phyloP scores from a whole-genome alignment of 1,284 basidiomycete species.

The Xerocomus nothofagi region DNA sequence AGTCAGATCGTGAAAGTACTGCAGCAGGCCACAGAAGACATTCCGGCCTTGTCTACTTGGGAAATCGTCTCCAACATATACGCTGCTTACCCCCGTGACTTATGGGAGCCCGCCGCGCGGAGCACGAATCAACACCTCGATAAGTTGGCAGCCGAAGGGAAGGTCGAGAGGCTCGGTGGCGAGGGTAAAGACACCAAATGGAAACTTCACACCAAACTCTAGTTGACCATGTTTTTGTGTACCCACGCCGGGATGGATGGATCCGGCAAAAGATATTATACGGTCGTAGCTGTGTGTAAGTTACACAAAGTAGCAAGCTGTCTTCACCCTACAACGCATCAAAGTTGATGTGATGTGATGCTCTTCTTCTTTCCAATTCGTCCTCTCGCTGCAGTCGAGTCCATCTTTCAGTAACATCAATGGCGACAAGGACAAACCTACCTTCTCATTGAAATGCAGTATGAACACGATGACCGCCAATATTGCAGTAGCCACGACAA shows the following conservation, averaged over 20 bases:
- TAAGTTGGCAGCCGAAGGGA: conserved; percentile 71
- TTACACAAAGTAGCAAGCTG: conserved; percentile 3
- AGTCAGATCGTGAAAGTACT: conserved; percentile 72
- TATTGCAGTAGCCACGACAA: conserved; percentile 72
- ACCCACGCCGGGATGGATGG: background rate
- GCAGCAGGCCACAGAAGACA: conserved; percentile 31
- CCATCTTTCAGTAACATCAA: conserved; percentile 7
- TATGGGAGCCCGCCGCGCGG: conserved; percentile 75
- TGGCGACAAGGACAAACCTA: conserved; percentile 32
- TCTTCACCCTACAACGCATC: conserved; percentile 69
- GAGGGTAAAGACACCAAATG: conserved; percentile 44
- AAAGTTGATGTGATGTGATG: conserved; percentile 95
- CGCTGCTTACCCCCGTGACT: conserved; percentile 63
- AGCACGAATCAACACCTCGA: conserved; percentile 72
- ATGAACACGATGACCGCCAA: conserved; percentile 85
- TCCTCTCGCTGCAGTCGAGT: conserved; percentile 71
- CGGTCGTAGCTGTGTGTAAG: conserved; percentile 19
- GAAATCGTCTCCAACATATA: conserved; percentile 67
- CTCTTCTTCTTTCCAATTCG: conserved; percentile 83
- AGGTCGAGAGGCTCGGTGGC: conserved; percentile 51
- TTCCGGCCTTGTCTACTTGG: conserved; percentile 62
- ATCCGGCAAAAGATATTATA: conserved; percentile 4
- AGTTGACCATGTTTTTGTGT: background rate
- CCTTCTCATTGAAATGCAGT: conserved; percentile 91
- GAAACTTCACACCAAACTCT: conserved; percentile 27